Percentiles rank a stretch among this genome's conserved stretches.
phyloP scores from a whole-genome alignment of 2,329 filamentous ascomycete species.

The Colletotrichum orchidophilum region DNA sequence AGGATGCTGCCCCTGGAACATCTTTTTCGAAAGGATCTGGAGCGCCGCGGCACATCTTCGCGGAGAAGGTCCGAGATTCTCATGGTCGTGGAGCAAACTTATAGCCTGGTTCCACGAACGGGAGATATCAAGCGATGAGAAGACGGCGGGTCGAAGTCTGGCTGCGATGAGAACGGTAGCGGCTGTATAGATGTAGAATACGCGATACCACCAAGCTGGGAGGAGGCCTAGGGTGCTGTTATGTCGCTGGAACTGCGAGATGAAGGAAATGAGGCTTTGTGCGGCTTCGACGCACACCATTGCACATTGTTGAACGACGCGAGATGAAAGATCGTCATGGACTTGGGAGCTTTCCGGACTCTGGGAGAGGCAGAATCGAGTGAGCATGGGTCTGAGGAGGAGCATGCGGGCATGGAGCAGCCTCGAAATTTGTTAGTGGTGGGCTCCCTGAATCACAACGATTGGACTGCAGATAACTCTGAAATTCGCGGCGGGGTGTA shows the following conservation, averaged over 20 bases:
- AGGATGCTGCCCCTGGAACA: conserved; percentile 39
- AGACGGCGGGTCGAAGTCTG: conserved; percentile 44
- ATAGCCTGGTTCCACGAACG: conserved; percentile 46
- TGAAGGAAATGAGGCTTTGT: conserved; percentile 43
- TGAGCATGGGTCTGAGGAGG: conserved; percentile 44
- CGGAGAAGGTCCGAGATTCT: conserved; percentile 45
- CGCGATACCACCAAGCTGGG: conserved; percentile 51
- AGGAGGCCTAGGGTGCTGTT: conserved; percentile 46
- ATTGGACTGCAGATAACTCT: too few species aligned
- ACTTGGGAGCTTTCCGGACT: conserved; percentile 30
- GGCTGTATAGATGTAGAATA: conserved; percentile 49
- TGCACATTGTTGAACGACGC: conserved; percentile 45
- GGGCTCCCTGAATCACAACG: too few species aligned
- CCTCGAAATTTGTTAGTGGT: conserved; percentile 26
- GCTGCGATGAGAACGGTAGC: conserved; percentile 48
- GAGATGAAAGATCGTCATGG: conserved; percentile 38
- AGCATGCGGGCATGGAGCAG: conserved; percentile 47
- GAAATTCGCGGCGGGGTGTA: too few species aligned
- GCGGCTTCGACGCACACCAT: conserved; percentile 46
- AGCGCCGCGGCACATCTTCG: conserved; percentile 45
- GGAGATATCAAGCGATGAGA: conserved; percentile 39
- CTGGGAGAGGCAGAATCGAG: conserved; percentile 43
- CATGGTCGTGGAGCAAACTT: conserved; percentile 43
- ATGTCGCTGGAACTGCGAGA: conserved; percentile 41
- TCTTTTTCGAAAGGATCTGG: conserved; percentile 46